Conservation (phyloP, 2,329 filamentous ascomycete genomes). For the Cercospora canescens region DNA sequence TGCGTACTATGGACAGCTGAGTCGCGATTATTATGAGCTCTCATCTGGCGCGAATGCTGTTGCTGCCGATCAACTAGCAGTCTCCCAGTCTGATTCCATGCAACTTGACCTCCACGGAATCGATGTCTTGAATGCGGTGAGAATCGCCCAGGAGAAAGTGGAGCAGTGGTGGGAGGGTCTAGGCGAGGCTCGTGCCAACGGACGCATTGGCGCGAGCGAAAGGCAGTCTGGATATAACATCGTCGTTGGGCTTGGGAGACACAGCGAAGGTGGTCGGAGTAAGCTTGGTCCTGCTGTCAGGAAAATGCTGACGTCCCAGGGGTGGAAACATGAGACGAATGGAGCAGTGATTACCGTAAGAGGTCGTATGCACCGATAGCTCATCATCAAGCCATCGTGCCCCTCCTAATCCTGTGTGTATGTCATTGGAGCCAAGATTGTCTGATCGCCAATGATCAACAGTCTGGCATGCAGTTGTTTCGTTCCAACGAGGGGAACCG, state of each 20-base stretch:
- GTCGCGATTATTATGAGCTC: slow-evolving; percentile 61
- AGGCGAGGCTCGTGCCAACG: slow-evolving; percentile 63
- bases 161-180: slow-evolving; percentile 74
- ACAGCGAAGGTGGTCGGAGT: slow-evolving; percentile 74
- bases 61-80: slow-evolving; percentile 70
- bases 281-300: slow-evolving; percentile 78
- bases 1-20: slow-evolving; percentile 71
- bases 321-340: slow-evolving; percentile 77
- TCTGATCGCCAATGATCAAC: neutral
- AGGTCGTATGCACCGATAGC: slow-evolving; percentile 44
- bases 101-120: slow-evolving; percentile 82
- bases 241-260: slow-evolving; percentile 77
- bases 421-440: neutral
- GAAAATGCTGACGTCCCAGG: slow-evolving; percentile 70
- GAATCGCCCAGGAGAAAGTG: slow-evolving; percentile 70
- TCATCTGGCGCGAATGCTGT: slow-evolving; percentile 61
- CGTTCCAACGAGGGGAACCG: neutral
- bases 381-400: neutral
- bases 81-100: slow-evolving; percentile 59
- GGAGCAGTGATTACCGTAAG: slow-evolving; percentile 70
- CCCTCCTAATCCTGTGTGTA: neutral
- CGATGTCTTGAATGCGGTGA: slow-evolving; percentile 74
- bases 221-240: slow-evolving; percentile 63
- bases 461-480: neutral
- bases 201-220: slow-evolving; percentile 45